Base-by-base conservation (phyloP, 495 filamentous ascomycete genomes). In the Aspergillus carlsbadensis region DNA sequence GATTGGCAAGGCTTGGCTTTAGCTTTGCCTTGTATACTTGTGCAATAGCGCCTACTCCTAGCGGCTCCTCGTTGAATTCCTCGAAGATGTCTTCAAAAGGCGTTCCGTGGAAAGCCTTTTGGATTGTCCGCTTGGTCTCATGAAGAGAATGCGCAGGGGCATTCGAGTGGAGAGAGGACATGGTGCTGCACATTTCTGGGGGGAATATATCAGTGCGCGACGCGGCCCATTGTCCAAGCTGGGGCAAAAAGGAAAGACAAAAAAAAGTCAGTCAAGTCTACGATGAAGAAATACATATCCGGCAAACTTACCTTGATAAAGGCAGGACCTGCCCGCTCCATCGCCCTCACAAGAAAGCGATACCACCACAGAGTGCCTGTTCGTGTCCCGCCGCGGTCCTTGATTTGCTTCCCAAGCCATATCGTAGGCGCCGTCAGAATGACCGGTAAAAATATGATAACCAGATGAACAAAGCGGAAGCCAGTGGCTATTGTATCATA, bases 161-260 rank as follows among this genome's bases (percentile, higher is more conserved):
- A 67, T 97, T 80, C 3, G 93, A 97, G 67, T 99, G 95, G 5
- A 99, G 84, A 49, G 91, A 89, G 0, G 93, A 96, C 94, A 99
- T 95, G 64, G 89, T 84, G 34, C 78, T 82, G 72, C 95, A 99
- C 79, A 99, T 83, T 68, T 96, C 85, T 10, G 79, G 87, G n/a
- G 95, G 92, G 69, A 99, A 99, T 66, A 99, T 96, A 68, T 99
- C 95, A 54, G 93, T 88, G 64, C 95, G 83, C 4, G 94, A 97
- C 10, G 95, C 95, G 20, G 95, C 95, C 94, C 95, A 99, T 89
- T 99, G 95, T 21, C 95, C 95, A 51, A 99, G 84, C 91, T 96
- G 60, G 15, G 33, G 44, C n/a, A n/a, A n/a, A n/a, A n/a, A n/a
- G n/a, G n/a, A n/a, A n/a, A n/a, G n/a, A n/a, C n/a, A n/a, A n/a